A percentile compares a stretch with the other conserved stretches of the same genome.
Conservation (phyloP, 345 rosid species). For the Eucalyptus melliodora region DNA sequence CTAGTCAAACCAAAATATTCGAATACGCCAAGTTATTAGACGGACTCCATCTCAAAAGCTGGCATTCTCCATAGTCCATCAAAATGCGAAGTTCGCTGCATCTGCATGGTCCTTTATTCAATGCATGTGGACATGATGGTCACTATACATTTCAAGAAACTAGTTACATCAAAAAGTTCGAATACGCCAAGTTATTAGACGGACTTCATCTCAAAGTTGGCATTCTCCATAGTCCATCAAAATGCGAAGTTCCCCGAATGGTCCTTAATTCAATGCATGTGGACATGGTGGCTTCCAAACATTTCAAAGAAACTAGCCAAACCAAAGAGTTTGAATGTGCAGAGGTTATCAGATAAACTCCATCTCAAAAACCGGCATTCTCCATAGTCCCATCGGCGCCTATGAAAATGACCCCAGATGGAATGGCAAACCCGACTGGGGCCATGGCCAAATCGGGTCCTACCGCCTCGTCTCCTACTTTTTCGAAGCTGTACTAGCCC, state of each 20-base stretch:
- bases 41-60: neutral
- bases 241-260: neutral
- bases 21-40: neutral
- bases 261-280: neutral
- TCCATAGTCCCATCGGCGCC: no score
- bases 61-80: neutral
- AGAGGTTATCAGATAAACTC: neutral
- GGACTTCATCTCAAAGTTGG: neutral
- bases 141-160: fast-evolving
- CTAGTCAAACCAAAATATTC: neutral
- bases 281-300: no score
- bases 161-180: neutral
- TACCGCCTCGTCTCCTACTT: no score
- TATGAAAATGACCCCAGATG: no score
- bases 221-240: neutral
- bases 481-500: no score
- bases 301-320: neutral
- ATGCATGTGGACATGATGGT: neutral
- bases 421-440: no score
- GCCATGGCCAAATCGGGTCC: no score
- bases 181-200: fast-evolving
- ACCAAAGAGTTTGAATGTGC: neutral
- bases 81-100: neutral
- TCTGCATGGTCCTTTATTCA: neutral
- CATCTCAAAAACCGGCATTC: neutral